Base-by-base conservation (phyloP, 225 moss, liverwort and hornwort genomes). In the Pseudoscleropodium purum region DNA sequence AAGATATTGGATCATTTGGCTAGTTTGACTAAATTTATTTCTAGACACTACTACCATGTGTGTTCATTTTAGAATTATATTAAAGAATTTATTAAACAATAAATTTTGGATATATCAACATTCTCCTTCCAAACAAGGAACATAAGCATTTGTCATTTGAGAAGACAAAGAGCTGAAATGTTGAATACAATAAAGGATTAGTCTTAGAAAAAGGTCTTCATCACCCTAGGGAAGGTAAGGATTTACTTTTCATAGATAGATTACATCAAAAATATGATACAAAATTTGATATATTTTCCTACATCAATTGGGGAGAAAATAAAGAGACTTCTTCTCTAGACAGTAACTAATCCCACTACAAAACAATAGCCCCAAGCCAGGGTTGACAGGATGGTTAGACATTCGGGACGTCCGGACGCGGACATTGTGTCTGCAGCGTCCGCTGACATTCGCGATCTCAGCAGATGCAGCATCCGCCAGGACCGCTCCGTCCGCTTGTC, bases 1-100 rank as follows among this genome's bases (percentile, higher is more conserved):
- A 67, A 67, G 67, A 67, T 11, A 67, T 10, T 19, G 36, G 36
- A 3, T 67, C 67, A 67, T 10, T 36, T 67, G 19, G 16, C 4
- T 33, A 13, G 34, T 34, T 34, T 66, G 34, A 5, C 10, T 66
- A 9, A 36, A 66, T 5, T 18, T 18, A 18, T 21, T 4, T 6
- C 1, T 21, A 6, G 11, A 68, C 11, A 68, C 2, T 68, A 2
- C 6, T 21, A 6, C 4, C 6, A 18, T 0, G 19, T 36, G 19
- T 11, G 6, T 37, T 37, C 12, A 68, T 6, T 2, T 37, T 37
- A 37, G 21, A 20, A 20, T 37, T n/a, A n/a, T n/a, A n/a, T 11
- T 37, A 21, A 0, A 68, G 1, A n/a, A 68, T 37, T 68, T 2
- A 1, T 37, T 12, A 5, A 21, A 11, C 11, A 36, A 67, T 2